A percentile compares a stretch with the other conserved stretches of the same genome.
phyloP scores from a whole-genome alignment of 1,139 yeast species.

The Yamadazyma spencermartinsiae region DNA sequence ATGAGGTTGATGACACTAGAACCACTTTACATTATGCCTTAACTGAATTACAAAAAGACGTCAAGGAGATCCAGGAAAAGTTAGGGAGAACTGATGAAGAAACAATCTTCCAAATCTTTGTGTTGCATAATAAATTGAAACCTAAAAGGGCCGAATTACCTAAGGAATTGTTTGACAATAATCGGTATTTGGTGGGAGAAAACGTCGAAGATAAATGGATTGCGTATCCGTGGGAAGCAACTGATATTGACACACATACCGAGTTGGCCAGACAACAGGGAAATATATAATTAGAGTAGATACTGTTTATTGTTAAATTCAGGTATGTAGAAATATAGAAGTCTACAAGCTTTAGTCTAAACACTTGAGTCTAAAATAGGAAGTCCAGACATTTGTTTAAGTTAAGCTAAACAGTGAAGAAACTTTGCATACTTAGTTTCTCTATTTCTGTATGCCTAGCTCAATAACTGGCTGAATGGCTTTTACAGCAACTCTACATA shows the following conservation, averaged over 20 bases:
- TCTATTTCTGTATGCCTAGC: no score
- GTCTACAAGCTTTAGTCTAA: no score
- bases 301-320: no score
- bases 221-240: constrained; percentile 69
- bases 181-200: constrained; percentile 52
- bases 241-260: constrained; percentile 45
- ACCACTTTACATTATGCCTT: constrained; percentile 65
- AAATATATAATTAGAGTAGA: constrained; percentile 19
- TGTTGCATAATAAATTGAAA: constrained; percentile 59
- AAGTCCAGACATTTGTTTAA: no score
- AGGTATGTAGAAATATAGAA: no score
- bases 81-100: constrained; percentile 40
- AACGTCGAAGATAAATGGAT: constrained; percentile 60
- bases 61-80: constrained; percentile 49
- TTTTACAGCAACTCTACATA: no score
- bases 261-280: constrained; percentile 41
- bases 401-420: no score
- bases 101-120: constrained; percentile 57
- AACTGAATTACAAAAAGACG: constrained; percentile 58
- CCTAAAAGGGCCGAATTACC: constrained; percentile 56
- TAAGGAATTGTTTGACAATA: constrained; percentile 42
- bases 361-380: no score
- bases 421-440: no score
- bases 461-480: no score
- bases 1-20: constrained; percentile 69